Base-by-base conservation (phyloP, 208 protist species). In the Angomonas desouzai region DNA sequence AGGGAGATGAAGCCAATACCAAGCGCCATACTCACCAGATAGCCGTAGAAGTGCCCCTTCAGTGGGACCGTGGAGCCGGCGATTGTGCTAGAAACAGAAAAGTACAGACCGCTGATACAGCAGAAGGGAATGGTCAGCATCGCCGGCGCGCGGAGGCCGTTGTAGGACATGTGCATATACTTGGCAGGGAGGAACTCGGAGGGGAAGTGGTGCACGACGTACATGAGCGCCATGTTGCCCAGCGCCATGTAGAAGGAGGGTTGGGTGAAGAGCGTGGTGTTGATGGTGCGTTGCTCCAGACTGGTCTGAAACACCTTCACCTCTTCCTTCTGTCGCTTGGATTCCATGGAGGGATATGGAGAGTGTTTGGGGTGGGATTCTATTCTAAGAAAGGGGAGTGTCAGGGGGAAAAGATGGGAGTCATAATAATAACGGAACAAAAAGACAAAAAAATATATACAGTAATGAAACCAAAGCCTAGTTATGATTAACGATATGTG, bases 101-200 rank as follows among this genome's bases (percentile, higher is more conserved):
- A 83, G 66, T 91, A 94, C 22, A 74, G 69, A 23, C 81, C 78
- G 27, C 76, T 79, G 34, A 88, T 81, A 36, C 72, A 81, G 60
- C 84, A 91, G 56, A 94, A 94, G 27, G 88, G 88, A 53, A 91
- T 83, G 16, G 80, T 67, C 23, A 91, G 62, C 71, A 94, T 85
- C 1, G 84, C 74, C 0, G 81, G 68, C 1, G 78, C 81, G 29
- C 82, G 77, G 30, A 94, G 74, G 53, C 88, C 88, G 49, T 88
- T 85, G 76, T 91, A 94, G 1, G 82, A 74, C 85, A 91, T 90
- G 36, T 69, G 75, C 34, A 94, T 67, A 57, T 86, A 79, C 67
- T 74, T 81, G 29, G 82, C 69, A 10, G 81, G 68, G 66, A 94
- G 76, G 59, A 94, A 82, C 63, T 94, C 84, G 60, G 91, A 85